Percentiles rank a stretch among this genome's conserved stretches.
Evolutionary conservation across 495 filamentous ascomycete species (phyloP).

Genomic region (Choiromyces venosus): DNA sequence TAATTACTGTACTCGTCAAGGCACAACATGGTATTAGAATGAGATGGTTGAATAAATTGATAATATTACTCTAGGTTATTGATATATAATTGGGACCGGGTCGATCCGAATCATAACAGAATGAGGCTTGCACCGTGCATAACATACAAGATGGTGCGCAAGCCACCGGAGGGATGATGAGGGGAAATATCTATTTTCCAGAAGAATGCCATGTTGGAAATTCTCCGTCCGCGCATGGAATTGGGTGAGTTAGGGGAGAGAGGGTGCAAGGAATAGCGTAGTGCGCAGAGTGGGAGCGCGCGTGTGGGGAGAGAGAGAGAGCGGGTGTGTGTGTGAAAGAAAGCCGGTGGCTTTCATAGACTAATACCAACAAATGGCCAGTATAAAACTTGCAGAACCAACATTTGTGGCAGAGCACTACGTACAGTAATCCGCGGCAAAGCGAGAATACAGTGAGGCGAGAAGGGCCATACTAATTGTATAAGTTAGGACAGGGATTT

Average conservation of each 20-base stretch:
- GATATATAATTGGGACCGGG: not conserved
- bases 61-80: not conserved
- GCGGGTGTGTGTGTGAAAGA: not conserved
- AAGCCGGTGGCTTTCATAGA: too few relatives aligned
- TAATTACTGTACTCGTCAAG: not conserved
- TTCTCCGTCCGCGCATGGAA: conserved; percentile 2
- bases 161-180: conserved; percentile 7
- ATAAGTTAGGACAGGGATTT: too few relatives aligned
- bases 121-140: not conserved
- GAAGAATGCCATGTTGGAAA: conserved; percentile 22
- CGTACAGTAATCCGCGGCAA: too few relatives aligned
- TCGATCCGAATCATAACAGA: not conserved
- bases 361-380: not conserved
- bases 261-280: not conserved
- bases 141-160: not conserved
- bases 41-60: not conserved
- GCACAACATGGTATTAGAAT: not conserved
- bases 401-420: not conserved
- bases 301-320: not conserved
- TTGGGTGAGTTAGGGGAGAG: not conserved
- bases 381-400: not conserved
- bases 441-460: too few relatives aligned
- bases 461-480: too few relatives aligned
- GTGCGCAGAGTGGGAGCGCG: conserved; percentile 15
- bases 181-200: conserved; percentile 35